Percentiles rank a stretch among this genome's conserved stretches.
phyloP scores from a whole-genome alignment of 176 grass and related monocot genomes.

The Triticum dicoccoides region DNA sequence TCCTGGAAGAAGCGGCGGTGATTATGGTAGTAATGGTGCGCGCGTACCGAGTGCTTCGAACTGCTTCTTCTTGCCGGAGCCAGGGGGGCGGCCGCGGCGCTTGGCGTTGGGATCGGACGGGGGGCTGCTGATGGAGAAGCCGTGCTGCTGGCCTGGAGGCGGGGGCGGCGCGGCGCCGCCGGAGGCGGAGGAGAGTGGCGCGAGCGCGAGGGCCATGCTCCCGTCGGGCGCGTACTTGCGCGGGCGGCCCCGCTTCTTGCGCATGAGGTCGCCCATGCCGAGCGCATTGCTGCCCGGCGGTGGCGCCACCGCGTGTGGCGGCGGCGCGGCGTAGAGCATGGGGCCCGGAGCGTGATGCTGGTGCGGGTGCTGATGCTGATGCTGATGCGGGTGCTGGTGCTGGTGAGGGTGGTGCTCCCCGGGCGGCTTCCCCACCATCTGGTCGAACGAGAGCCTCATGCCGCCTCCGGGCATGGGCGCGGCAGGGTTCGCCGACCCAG shows the following conservation, averaged over 20 bases:
- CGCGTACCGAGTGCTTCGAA: conserved; percentile 94
- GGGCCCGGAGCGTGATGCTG: conserved; percentile 24
- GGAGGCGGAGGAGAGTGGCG: conserved; percentile 60
- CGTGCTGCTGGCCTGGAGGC: conserved; percentile 30
- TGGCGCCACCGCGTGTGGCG: not conserved
- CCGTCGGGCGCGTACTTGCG: conserved; percentile 96
- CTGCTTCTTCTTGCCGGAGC: conserved; percentile 97
- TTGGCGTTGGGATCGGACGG: conserved; percentile 73
- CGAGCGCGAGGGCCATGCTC: conserved; percentile 75
- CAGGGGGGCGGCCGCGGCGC: conserved; percentile 80
- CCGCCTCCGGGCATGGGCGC: conserved; percentile 30
- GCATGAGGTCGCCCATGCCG: conserved; percentile 64
- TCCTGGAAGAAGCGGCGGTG: not conserved
- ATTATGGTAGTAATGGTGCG: not conserved
- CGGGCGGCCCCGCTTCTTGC: conserved; percentile 93
- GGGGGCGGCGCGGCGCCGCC: not conserved
- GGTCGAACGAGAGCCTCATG: conserved; percentile 57
- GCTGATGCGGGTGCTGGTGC: conserved; percentile 32
- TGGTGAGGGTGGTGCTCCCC: conserved; percentile 31
- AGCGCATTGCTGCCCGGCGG: conserved; percentile 30
- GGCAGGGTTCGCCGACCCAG: not conserved
- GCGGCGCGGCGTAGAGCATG: conserved; percentile 44
- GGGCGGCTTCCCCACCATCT: conserved; percentile 32
- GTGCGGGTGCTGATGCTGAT: not conserved
- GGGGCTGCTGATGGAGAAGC: conserved; percentile 69